A percentile compares a stretch with the other conserved stretches of the same genome.
These are phyloP conservation scores for Hemileccinum impolitum DNA, from an alignment of 768 basidiomycete species.

Conservation along the genomic window DNA sequence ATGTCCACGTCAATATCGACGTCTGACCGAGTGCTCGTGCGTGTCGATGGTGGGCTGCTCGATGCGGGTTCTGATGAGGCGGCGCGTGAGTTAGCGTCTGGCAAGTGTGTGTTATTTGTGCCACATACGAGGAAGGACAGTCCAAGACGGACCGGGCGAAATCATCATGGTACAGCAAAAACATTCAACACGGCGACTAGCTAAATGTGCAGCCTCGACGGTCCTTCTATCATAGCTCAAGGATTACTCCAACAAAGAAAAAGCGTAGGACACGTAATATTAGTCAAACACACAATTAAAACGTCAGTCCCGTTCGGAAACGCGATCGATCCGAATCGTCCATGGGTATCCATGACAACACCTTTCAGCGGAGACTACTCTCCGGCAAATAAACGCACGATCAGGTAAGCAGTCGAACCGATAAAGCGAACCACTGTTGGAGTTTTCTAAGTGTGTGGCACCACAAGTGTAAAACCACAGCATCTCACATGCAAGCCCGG, in stretches of 20 bases:
- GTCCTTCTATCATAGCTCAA: not conserved
- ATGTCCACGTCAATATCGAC: constrained; percentile 15
- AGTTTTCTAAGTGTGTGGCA: not conserved
- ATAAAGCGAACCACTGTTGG: constrained; percentile 75
- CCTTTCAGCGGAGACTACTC: constrained; percentile 43
- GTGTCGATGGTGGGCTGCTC: constrained; percentile 18
- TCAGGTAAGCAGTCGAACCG: constrained; percentile 78
- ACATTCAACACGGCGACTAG: not conserved
- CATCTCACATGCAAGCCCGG: constrained; percentile 78
- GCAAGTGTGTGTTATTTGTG: not conserved
- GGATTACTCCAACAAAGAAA: not conserved
- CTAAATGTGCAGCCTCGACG: too few species aligned
- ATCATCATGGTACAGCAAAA: not conserved
- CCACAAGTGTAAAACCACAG: not conserved
- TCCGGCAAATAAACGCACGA: constrained; percentile 84
- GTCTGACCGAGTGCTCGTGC: constrained; percentile 12
- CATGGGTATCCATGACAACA: not conserved
- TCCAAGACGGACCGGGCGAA: constrained; percentile 30
- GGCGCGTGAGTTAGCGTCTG: constrained; percentile 1
- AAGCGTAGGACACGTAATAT: not conserved
- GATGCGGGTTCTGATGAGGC: constrained; percentile 17
- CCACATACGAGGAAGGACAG: constrained; percentile 23
- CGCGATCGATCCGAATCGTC: constrained; percentile 11
- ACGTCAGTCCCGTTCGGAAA: too few species aligned
- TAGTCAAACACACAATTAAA: too few species aligned